Evolutionary conservation across 1,139 yeast species (phyloP).

Genomic region (Scheffersomyces parashehatae): DNA sequence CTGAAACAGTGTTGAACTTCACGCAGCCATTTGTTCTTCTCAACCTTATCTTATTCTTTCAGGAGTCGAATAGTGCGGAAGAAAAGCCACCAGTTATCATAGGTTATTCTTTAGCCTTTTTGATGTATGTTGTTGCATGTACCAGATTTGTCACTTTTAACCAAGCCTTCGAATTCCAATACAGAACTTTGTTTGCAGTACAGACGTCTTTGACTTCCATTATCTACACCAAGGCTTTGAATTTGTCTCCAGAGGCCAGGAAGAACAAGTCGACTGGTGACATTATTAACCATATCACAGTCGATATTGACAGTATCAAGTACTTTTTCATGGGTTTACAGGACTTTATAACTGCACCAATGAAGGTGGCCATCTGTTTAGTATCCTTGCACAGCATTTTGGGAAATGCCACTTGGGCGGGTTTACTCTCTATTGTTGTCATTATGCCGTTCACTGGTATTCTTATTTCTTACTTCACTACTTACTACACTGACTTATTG

Average conservation of each 20-base stretch:
- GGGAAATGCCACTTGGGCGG: constrained; percentile 28
- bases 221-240: constrained; percentile 26
- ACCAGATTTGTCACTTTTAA: constrained; percentile 19
- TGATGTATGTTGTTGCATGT: constrained; percentile 18
- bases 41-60: constrained; percentile 21
- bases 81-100: constrained; percentile 22
- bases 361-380: constrained; percentile 20
- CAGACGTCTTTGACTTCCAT: constrained; percentile 19
- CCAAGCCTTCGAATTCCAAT: constrained; percentile 17
- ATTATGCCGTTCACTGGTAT: constrained; percentile 11
- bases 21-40: constrained; percentile 25
- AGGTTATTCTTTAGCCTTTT: constrained; percentile 20
- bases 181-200: constrained; percentile 16
- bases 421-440: constrained; percentile 19
- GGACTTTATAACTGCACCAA: constrained; percentile 22
- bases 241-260: constrained; percentile 26
- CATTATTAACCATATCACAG: constrained; percentile 27
- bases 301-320: constrained; percentile 21
- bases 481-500: constrained; percentile 18
- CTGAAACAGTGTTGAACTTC: constrained; percentile 14
- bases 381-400: constrained; percentile 22
- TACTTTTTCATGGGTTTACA: constrained; percentile 17
- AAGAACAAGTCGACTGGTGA: constrained; percentile 30
- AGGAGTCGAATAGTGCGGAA: constrained; percentile 5
- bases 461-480: constrained; percentile 4